Percentiles rank a stretch among this genome's conserved stretches.
phyloP scores from a whole-genome alignment of 1,284 basidiomycete species.

The Boletus mariae region DNA sequence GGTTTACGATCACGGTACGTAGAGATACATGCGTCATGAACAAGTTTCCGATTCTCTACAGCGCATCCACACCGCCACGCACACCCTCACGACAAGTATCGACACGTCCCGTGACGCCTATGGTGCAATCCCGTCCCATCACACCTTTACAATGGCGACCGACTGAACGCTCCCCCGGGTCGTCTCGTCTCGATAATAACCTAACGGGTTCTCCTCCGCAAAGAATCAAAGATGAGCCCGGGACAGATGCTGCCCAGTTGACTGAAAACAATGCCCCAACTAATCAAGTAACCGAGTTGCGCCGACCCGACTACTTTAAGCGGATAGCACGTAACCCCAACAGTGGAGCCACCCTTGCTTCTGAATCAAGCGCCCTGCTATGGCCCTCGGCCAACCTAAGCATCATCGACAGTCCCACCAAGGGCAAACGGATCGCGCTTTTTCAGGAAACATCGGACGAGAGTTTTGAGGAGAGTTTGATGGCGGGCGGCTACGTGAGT shows the following conservation, averaged over 20 bases:
- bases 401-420: constrained; percentile 61
- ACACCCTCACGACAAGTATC: constrained; percentile 15
- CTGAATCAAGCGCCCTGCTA: constrained; percentile 17
- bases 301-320: constrained; percentile 65
- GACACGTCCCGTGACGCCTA: constrained; percentile 18
- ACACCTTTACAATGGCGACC: constrained; percentile 10
- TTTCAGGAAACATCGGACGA: constrained; percentile 79
- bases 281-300: constrained; percentile 41
- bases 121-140: constrained; percentile 10
- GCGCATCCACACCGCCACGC: constrained; percentile 20
- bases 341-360: constrained; percentile 6
- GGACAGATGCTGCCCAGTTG: constrained; percentile 55
- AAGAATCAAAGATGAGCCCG: constrained; percentile 26
- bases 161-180: not conserved
- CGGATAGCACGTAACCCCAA: constrained; percentile 43
- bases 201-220: constrained; percentile 3
- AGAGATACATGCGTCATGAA: not conserved
- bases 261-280: constrained; percentile 47
- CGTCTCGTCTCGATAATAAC: constrained; percentile 10
- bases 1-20: constrained; percentile 18
- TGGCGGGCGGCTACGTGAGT: constrained; percentile 71
- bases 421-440: constrained; percentile 64
- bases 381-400: constrained; percentile 44
- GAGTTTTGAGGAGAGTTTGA: constrained; percentile 75
- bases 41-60: not conserved